Evolutionary conservation across 495 filamentous ascomycete genomes (phyloP), one percentile per base, ranked within the genome.

Genomic region (Daldinia vernicosa): DNA sequence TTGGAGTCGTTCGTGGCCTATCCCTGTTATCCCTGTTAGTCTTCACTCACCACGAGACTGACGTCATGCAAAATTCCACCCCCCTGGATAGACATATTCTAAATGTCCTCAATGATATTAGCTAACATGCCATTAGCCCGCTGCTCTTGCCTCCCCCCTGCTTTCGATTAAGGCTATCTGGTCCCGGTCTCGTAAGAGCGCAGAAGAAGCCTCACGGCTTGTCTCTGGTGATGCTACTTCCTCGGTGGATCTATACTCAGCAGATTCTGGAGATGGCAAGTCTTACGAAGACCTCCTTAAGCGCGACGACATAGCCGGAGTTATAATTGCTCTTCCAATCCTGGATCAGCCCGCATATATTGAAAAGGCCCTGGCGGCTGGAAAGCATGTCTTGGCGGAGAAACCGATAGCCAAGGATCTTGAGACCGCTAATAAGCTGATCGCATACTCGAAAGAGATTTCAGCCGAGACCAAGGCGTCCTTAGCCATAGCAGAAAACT

Each of bases 311-410:
- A 87, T 94, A 51, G 70, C 81, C 0, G 90, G 89, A 45, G 86
- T 95, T 8, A 86, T 93, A 61, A 85, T 95, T 62, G 90, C 86
- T 80, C 85, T 92, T 3, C 89, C 89, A 4, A 91, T 92, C 74
- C 66, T 79, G 15, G 76, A 77, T 32, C 89, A 92, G 73, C 85
- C 88, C 0, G 72, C 78, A 35, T 86, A 84, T 70, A 88, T 91
- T 76, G 81, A 86, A 71, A 80, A 82, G 33, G 87, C 91, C 4
- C 83, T 95, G 0, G 69, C 79, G 0, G 90, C 91, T 1, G 89
- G 90, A 24, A 95, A 95, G 70, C 91, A 93, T 78, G 92, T 95
- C 6, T 79, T 95, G 0, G 89, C 83, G n/a, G 93, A 96, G 78
- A 96, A 95, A 77, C 92, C 93, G 17, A 87, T 95, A 40, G 91